Percentiles rank a stretch among this genome's conserved stretches.
These are phyloP conservation scores for Irpex sp. DNA, from an alignment of 1,284 basidiomycete genomes.

Conservation along the genomic window DNA sequence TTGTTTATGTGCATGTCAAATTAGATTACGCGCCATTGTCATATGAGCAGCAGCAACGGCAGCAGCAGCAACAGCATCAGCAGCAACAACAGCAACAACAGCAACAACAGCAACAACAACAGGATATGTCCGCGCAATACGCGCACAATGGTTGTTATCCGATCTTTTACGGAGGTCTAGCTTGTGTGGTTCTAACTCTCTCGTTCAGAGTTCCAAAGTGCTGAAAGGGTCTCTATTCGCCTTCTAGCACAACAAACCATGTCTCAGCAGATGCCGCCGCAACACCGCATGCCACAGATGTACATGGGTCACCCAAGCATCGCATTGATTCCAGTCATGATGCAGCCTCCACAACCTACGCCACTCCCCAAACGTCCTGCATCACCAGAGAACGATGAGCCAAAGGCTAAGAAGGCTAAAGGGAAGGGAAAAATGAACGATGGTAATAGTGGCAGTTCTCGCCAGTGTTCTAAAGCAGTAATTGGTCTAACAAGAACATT, in stretches of 20 bases:
- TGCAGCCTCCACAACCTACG: conserved; percentile 16
- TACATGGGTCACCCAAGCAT: conserved; percentile 15
- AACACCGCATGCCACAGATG: conserved; percentile 12
- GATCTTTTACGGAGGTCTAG: conserved; percentile 17
- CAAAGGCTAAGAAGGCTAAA: conserved; percentile 40
- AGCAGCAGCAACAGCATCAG: conserved; percentile 12
- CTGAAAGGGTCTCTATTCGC: conserved; percentile 54
- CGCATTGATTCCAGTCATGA: conserved; percentile 19
- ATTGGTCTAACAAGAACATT: not conserved
- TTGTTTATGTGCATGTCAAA: not conserved
- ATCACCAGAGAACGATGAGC: conserved; percentile 32
- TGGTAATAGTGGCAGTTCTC: conserved; percentile 25
- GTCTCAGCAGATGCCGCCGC: conserved; percentile 27
- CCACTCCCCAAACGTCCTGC: conserved; percentile 34
- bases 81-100: conserved; percentile 7
- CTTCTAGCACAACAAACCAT: conserved; percentile 46
- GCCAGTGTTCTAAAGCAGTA: not conserved
- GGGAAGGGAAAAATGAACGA: conserved; percentile 33
- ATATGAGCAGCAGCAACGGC: conserved; percentile 19
- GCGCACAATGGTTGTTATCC: conserved; percentile 21
- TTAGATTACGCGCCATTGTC: conserved; percentile 15
- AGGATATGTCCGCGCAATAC: conserved; percentile 14
- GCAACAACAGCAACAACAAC: conserved; percentile 10
- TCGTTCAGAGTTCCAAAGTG: conserved; percentile 40
- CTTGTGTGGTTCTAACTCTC: conserved; percentile 21